These are phyloP conservation scores for Pleurotus platypus DNA, from an alignment of 768 basidiomycete genomes.

Conservation along the genomic window DNA sequence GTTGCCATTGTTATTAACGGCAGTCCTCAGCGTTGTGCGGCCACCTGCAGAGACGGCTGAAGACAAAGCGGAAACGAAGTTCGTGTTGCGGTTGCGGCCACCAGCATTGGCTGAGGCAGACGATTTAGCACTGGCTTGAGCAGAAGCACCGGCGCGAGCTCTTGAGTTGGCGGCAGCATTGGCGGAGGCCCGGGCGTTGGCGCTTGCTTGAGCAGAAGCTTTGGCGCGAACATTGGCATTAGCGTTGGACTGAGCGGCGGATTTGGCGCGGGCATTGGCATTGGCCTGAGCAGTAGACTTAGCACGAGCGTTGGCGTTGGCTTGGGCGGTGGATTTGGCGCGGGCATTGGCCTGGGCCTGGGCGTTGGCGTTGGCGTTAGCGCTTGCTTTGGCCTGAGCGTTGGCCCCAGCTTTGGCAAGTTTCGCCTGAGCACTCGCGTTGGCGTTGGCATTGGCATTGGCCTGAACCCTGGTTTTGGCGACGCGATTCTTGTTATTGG, in stretches of 20 bases:
- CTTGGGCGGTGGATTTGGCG: neutral
- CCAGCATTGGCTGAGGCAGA: neutral
- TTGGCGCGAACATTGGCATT: neutral
- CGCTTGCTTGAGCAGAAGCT: neutral
- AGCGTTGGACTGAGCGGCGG: neutral
- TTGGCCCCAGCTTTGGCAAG: neutral
- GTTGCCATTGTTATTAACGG: constrained; percentile 7
- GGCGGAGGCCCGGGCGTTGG: neutral
- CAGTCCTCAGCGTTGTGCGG: constrained; percentile 3
- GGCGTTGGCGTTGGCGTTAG: neutral
- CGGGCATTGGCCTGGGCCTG: neutral
- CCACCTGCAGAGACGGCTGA: neutral
- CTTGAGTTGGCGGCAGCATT: too few species aligned
- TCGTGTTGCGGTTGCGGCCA: constrained; percentile 3
- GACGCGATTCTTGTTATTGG: neutral
- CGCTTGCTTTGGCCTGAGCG: neutral
- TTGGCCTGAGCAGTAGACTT: neutral
- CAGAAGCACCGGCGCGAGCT: too few species aligned
- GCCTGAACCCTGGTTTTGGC: neutral
- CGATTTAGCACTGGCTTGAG: too few species aligned
- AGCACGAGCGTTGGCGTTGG: neutral
- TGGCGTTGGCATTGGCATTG: neutral
- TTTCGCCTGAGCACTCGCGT: neutral
- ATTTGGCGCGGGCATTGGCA: neutral
- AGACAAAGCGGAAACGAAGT: constrained; percentile 4